Evolutionary conservation across 805 yeast genomes (phyloP).

Genomic region (Saturnispora silvae): DNA sequence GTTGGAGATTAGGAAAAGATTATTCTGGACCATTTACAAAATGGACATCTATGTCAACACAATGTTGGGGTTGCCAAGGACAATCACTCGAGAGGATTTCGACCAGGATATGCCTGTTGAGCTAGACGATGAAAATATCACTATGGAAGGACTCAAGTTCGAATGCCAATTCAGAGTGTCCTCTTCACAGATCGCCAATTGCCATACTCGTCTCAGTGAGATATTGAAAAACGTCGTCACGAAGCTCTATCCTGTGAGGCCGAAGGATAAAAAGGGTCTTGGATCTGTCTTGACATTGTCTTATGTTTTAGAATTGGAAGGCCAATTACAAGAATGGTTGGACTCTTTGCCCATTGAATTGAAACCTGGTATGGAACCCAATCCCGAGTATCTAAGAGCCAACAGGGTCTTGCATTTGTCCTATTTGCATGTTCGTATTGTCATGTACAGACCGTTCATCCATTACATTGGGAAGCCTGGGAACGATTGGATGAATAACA

Average conservation of each 20-base stretch:
- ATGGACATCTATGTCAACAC: constrained; percentile 87
- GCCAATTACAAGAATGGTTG: constrained; percentile 63
- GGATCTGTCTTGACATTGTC: constrained; percentile 13
- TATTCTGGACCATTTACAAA: constrained; percentile 84
- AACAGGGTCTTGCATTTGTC: constrained; percentile 64
- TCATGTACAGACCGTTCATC: constrained; percentile 79
- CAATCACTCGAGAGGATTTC: constrained; percentile 65
- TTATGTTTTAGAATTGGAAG: constrained; percentile 52
- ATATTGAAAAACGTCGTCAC: constrained; percentile 63
- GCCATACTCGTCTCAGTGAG: constrained; percentile 66
- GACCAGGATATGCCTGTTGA: constrained; percentile 83
- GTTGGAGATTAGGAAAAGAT: constrained; percentile 69
- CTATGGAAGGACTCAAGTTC: constrained; percentile 44
- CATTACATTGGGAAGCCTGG: constrained; percentile 55
- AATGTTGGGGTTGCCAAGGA: constrained; percentile 74
- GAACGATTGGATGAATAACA: constrained; percentile 41
- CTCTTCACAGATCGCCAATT: constrained; percentile 72
- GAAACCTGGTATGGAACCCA: constrained; percentile 61
- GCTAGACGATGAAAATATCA: constrained; percentile 78
- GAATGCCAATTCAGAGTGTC: constrained; percentile 42
- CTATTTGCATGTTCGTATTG: constrained; percentile 66
- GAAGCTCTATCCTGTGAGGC: constrained; percentile 65
- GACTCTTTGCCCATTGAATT: constrained; percentile 59
- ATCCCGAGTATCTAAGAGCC: constrained; percentile 56
- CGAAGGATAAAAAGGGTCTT: constrained; percentile 17